Evolutionary conservation across 73 alveolate species (phyloP), one percentile per base, ranked within the genome.

Genomic region (Paramecium octaurelia): DNA sequence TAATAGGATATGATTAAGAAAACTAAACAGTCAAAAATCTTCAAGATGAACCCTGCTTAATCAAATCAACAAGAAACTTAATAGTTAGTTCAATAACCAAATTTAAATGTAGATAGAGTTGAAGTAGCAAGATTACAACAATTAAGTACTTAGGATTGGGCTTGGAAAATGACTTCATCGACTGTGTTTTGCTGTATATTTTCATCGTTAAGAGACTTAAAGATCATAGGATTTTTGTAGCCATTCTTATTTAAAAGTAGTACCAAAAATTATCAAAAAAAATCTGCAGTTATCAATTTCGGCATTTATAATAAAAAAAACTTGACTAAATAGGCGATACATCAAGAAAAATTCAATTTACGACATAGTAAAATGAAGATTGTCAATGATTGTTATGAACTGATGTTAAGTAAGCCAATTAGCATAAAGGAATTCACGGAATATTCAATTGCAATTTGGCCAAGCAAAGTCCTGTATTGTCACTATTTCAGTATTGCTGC

Each of bases 401-500:
- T 64, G 5, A 64, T 64, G 84, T 64, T 64, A 27, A 64, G 84
- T 34, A 64, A 64, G 12, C 84, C 84, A 64, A 9, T 64, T 23
- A 1, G 0, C 8, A 14, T 64, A 64, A 64, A 64, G 7, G 84
- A 64, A 64, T 34, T 64, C 9, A 27, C 42, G 14, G 84, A 64
- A 64, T 64, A 64, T 64, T 64, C 84, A 64, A 31, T 64, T 4
- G 84, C 84, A 12, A 64, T 64, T 12, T 64, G 84, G 84, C 84
- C 84, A 3, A 27, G 84, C 46, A 64, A 34, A 64, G 84, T 64
- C 14, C 14, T 64, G 23, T 64, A 12, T 64, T 64, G 84, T 64
- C 84, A 64, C 9, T 64, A 64, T 34, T 64, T 64, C 31, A 64
- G 84, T 64, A 64, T 64, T 64, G 84, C 84, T 64, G 84, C 84